A percentile compares a stretch with the other conserved stretches of the same genome.
phyloP scores from a whole-genome alignment of 202 grass and related monocot species.

The Brachypodium distachyon region DNA sequence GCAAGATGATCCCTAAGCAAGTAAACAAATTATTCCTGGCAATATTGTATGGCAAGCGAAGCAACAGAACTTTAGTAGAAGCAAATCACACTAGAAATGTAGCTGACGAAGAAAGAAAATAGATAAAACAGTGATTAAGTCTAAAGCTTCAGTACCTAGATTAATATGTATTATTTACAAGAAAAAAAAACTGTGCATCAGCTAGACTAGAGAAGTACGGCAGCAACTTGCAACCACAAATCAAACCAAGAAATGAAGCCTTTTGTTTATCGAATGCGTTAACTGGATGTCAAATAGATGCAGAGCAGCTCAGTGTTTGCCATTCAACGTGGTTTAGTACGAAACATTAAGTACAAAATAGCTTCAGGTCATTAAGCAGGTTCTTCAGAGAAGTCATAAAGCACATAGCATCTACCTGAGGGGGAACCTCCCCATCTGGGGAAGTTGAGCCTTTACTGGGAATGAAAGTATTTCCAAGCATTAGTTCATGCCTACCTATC shows the following conservation, averaged over 20 bases:
- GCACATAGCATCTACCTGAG: slow-evolving; percentile 48
- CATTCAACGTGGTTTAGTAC: neutral
- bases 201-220: neutral
- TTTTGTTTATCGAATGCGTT: neutral
- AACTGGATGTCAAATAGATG: neutral
- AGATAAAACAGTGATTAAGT: slow-evolving; percentile 3
- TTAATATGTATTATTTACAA: neutral
- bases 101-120: neutral
- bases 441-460: slow-evolving; percentile 47
- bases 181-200: too few relatives aligned
- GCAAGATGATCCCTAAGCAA: neutral
- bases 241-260: neutral
- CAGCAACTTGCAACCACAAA: neutral
- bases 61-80: neutral
- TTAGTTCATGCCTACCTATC: slow-evolving; percentile 88
- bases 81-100: too few relatives aligned
- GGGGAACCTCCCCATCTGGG: slow-evolving; percentile 49
- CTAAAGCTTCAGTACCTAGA: neutral
- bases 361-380: neutral
- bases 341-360: neutral
- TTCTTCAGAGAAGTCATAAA: slow-evolving; percentile 28
- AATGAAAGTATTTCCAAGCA: slow-evolving; percentile 84
- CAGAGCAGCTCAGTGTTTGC: neutral
- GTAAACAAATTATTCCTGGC: neutral
- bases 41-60: neutral